These are phyloP conservation scores for Solanum sejunctum DNA, from an alignment of 257 asterid species.

Conservation along the genomic window DNA sequence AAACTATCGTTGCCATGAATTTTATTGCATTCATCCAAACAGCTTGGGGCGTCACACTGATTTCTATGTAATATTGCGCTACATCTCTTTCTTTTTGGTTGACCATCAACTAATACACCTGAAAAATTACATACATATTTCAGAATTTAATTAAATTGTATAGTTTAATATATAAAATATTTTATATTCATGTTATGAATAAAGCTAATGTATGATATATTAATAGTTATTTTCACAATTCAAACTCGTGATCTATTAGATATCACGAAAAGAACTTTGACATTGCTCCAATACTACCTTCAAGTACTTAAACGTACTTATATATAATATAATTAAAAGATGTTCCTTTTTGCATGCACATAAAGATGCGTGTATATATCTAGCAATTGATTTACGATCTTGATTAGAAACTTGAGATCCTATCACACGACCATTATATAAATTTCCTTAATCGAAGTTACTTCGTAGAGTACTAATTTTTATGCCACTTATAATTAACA, in stretches of 20 bases:
- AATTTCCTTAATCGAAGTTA: too few relatives aligned
- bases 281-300: background rate
- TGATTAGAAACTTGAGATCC: background rate
- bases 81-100: background rate
- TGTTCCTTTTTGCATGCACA: background rate
- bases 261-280: too few relatives aligned
- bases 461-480: background rate
- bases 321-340: too few relatives aligned
- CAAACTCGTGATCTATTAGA: too few relatives aligned
- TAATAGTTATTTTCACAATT: background rate
- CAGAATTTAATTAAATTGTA: background rate
- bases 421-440: too few relatives aligned
- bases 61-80: background rate
- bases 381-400: background rate
- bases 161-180: rapidly evolving
- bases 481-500: too few relatives aligned
- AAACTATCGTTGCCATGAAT: background rate
- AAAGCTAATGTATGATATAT: background rate
- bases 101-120: background rate
- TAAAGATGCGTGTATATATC: background rate
- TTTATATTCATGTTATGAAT: too few relatives aligned
- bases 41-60: background rate
- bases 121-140: background rate
- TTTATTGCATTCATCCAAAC: background rate
- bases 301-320: background rate